Evolutionary conservation across 179 eudicot genomes (phyloP).

Genomic region (Silene coronaria): DNA sequence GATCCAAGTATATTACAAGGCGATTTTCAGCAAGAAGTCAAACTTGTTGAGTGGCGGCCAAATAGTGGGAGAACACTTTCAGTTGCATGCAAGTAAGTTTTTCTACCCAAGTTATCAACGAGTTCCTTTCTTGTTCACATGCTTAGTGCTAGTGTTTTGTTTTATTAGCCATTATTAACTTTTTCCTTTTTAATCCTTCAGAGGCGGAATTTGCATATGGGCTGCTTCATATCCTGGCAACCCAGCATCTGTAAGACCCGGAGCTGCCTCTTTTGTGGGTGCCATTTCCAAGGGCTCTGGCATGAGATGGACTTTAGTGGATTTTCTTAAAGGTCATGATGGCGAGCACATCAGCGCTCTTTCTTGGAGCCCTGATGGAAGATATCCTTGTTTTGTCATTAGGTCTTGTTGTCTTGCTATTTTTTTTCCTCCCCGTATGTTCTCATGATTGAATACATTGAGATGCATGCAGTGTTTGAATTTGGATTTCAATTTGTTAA

Average conservation of each 20-base stretch:
- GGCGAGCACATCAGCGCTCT: conserved; percentile 79
- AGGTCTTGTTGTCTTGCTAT: neutral
- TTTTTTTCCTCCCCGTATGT: neutral
- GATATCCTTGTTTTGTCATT: conserved; percentile 56
- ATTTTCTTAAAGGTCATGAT: conserved; percentile 67
- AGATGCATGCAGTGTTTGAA: neutral
- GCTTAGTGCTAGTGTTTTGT: neutral
- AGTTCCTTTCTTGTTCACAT: neutral
- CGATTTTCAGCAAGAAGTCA: conserved; percentile 73
- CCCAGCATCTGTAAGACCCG: conserved; percentile 79
- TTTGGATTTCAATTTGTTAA: conserved; percentile 1
- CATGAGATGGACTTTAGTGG: conserved; percentile 80
- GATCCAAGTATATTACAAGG: conserved; percentile 64
- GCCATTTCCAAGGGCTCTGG: conserved; percentile 72
- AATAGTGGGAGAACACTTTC: conserved; percentile 90
- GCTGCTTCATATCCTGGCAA: conserved; percentile 93
- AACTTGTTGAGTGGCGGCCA: conserved; percentile 91
- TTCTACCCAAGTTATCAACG: neutral
- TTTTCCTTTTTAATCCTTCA: conserved; percentile 26
- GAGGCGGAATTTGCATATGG: conserved; percentile 97
- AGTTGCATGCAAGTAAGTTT: conserved; percentile 90
- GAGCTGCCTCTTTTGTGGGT: conserved; percentile 61
- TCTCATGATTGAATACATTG: neutral
- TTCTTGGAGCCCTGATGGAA: conserved; percentile 99
- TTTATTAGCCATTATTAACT: neutral